Base-by-base conservation (phyloP, 306 rosid genomes). In the Crotalaria pallida region DNA sequence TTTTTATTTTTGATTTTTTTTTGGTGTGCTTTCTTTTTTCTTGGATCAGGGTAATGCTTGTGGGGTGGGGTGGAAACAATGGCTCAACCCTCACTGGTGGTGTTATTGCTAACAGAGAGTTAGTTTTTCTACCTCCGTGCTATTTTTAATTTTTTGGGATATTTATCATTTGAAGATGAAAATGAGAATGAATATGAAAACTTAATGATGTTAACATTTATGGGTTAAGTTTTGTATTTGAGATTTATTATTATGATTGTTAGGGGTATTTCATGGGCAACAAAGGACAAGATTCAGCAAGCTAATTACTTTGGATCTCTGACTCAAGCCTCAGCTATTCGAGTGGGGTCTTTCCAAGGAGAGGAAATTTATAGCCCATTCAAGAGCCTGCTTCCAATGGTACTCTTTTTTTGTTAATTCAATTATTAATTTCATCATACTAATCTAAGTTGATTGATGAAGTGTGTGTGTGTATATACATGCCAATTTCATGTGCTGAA, bases 181-280 rank as follows among this genome's bases (percentile, higher is more conserved):
- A 62, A 29, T 5, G 21, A 51, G 9, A 7, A 1, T 8, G n/a
- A n/a, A n/a, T n/a, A n/a, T n/a, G n/a, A n/a, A n/a, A n/a, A n/a
- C n/a, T n/a, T n/a, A n/a, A n/a, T n/a, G n/a, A 24, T 51, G 45
- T 3, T 33, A 13, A 41, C 0, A 65, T 29, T 61, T 53, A 18
- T 16, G 67, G 45, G 38, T 67, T 0, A 16, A 1, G 48, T 49
- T 50, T 58, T 18, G 17, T 3, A 2, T 7, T 31, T n/a, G n/a
- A n/a, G n/a, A n/a, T n/a, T n/a, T n/a, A n/a, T n/a, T 7, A n/a
- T 33, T 10, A 22, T 58, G 57, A 34, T 75, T 67, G 1, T 57
- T 74, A 94, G 99, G 86, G 99, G 99, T 3, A 94, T 94, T 65
- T 94, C 99, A 31, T 94, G 99, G 99, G 97, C 97, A 52, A 94